Evolutionary conservation across 2,329 filamentous ascomycete genomes (phyloP).

Genomic region (Malbranchea cinnamomea): DNA sequence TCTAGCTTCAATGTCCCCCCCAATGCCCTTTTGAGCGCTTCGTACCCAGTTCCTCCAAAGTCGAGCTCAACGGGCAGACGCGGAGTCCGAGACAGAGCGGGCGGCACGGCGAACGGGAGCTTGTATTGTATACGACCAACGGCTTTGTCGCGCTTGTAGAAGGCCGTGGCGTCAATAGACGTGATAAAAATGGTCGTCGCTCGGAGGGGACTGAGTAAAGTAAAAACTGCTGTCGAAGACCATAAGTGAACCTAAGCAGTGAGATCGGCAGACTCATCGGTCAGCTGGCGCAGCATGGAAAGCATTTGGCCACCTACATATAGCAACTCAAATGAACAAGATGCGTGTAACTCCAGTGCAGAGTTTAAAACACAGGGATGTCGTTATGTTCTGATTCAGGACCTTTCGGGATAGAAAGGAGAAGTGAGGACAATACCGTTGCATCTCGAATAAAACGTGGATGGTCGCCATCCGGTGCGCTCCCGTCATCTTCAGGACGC

Average conservation of each 20-base stretch:
- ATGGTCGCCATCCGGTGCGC: conserved; percentile 27
- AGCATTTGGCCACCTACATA: too few relatives aligned
- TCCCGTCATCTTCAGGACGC: conserved; percentile 30
- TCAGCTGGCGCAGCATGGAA: too few relatives aligned
- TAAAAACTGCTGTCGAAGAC: conserved; percentile 74
- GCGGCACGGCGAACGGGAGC: conserved; percentile 59
- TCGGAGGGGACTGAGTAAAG: conserved; percentile 61
- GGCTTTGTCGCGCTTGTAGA: conserved; percentile 64
- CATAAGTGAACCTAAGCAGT: conserved; percentile 67
- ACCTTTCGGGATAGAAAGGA: too few relatives aligned
- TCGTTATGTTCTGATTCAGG: too few relatives aligned
- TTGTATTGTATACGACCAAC: conserved; percentile 66
- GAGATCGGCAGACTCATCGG: too few relatives aligned
- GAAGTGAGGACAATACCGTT: conserved; percentile 33
- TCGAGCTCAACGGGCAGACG: conserved; percentile 71
- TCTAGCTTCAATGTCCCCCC: conserved; percentile 68
- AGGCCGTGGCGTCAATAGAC: conserved; percentile 67
- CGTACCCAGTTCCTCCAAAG: conserved; percentile 63
- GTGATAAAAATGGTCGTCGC: conserved; percentile 64
- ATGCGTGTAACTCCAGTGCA: too few relatives aligned
- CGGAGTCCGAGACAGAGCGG: conserved; percentile 58
- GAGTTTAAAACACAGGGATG: too few relatives aligned
- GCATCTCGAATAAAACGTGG: conserved; percentile 70
- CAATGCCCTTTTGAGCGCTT: conserved; percentile 62
- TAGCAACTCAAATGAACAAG: too few relatives aligned